Conservation (phyloP, 2,329 filamentous ascomycete genomes). For the Leptographium flavum region DNA sequence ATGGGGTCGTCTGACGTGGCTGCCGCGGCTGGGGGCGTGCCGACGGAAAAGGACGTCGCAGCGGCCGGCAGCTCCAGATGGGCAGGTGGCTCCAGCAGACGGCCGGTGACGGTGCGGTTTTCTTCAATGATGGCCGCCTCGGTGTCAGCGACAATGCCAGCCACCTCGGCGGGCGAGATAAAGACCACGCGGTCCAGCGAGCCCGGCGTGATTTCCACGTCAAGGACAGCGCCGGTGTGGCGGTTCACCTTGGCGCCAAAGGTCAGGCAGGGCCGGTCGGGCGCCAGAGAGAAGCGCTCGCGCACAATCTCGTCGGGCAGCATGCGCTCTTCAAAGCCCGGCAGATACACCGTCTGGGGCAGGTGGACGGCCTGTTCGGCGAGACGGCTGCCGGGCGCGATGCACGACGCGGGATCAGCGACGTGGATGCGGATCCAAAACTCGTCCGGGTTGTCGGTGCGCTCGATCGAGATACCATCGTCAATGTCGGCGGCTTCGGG, state of each 20-base stretch:
- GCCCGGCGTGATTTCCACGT: conserved; percentile 39
- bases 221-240: conserved; percentile 33
- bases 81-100: neutral
- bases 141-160: conserved; percentile 20
- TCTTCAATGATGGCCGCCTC: conserved; percentile 1
- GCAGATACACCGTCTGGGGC: conserved; percentile 44
- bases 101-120: neutral
- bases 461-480: conserved; percentile 61
- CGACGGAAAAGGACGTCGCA: conserved; percentile 19
- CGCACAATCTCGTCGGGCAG: conserved; percentile 34
- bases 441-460: conserved; percentile 30
- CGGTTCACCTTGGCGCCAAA: conserved; percentile 45
- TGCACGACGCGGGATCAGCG: conserved; percentile 62
- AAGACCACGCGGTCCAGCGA: conserved; percentile 36
- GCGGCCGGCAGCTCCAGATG: conserved; percentile 2
- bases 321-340: conserved; percentile 45
- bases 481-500: conserved; percentile 57
- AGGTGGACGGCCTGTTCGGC: conserved; percentile 47
- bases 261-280: conserved; percentile 38
- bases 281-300: conserved; percentile 38
- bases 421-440: conserved; percentile 69
- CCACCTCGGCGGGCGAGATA: conserved; percentile 37
- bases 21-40: conserved; percentile 13
- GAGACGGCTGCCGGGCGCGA: conserved; percentile 43
- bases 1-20: neutral